Evolutionary conservation across 1,284 basidiomycete species (phyloP), one percentile per base, ranked within the genome.

Genomic region (Chalciporus sp.): DNA sequence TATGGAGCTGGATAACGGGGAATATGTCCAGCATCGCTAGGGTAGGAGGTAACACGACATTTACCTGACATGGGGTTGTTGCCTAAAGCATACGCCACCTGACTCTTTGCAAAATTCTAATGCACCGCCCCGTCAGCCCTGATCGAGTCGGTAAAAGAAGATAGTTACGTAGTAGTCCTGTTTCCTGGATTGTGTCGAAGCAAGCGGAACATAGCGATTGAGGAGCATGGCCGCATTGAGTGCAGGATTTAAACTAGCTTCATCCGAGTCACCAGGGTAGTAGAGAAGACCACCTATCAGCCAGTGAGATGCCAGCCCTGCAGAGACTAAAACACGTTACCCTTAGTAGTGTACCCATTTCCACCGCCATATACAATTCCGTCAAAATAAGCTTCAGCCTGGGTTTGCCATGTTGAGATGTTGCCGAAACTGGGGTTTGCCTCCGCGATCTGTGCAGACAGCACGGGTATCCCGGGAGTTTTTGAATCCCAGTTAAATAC

Each of bases 401-500:
- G 82, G 3, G 59, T 65, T 65, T 86, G 83, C 92, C 92, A 96
- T 11, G 75, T 70, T 1, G 82, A 78, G 35, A 85, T 61, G 63
- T 89, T 84, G 40, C 75, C 80, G 41, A 81, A 74, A 52, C 63
- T 72, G 49, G 72, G 72, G 62, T 83, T 72, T 35, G 81, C 70
- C 57, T 79, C 71, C 1, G 84, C 82, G 28, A 94, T 75, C 53
- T 87, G 85, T 0, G 86, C 75, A 49, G 90, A 90, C 11, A 96
- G 73, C 17, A 96, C 80, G 41, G 86, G 82, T 0, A 92, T 67
- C 1, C 87, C 92, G 3, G 92, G 88, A 0, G 81, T 80, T 68
- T 92, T 91, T 2, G 84, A 83, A 66, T 95, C 94, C 94, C 95
- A 97, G 67, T 95, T 95, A 74, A 95, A 91, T 7, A 89, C 86